Percentiles rank a stretch among this genome's conserved stretches.
Conservation (phyloP, 805 yeast genomes). For the Yarrowia hollandica region DNA sequence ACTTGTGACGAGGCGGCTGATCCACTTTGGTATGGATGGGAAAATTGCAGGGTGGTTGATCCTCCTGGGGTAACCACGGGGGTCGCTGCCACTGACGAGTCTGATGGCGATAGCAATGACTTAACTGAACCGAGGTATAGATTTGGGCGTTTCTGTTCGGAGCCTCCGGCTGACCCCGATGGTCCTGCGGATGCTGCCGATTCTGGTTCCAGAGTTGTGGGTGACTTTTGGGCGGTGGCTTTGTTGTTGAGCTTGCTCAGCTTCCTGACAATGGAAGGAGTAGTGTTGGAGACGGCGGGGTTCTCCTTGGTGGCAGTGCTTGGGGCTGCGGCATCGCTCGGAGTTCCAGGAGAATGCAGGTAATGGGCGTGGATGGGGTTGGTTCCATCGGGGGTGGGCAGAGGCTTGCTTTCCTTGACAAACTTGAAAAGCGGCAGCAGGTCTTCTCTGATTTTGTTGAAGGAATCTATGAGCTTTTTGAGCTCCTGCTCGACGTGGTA, state of each 20-base stretch:
- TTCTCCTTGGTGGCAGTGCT: neutral
- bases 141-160: slow-evolving; percentile 1
- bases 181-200: neutral
- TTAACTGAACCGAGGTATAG: slow-evolving; percentile 11
- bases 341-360: slow-evolving; percentile 21
- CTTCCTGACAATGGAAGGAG: neutral
- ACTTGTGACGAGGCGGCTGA: slow-evolving; percentile 19
- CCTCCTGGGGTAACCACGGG: slow-evolving; percentile 20
- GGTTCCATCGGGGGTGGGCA: slow-evolving; percentile 57
- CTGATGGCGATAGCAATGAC: slow-evolving; percentile 11
- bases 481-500: slow-evolving; percentile 41
- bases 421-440: slow-evolving; percentile 62
- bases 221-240: slow-evolving; percentile 16
- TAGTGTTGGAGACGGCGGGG: neutral
- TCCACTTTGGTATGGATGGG: slow-evolving; percentile 11
- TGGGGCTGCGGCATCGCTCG: neutral
- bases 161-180: too few relatives aligned
- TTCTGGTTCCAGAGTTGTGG: neutral
- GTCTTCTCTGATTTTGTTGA: slow-evolving; percentile 60
- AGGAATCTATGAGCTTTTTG: slow-evolving; percentile 53
- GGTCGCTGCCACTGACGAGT: slow-evolving; percentile 1
- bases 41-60: slow-evolving; percentile 11
- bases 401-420: slow-evolving; percentile 61
- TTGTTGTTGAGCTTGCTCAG: slow-evolving; percentile 14
- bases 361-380: slow-evolving; percentile 28